Evolutionary conservation across 805 yeast genomes (phyloP).

Genomic region (Nakazawaea wyomingensis): DNA sequence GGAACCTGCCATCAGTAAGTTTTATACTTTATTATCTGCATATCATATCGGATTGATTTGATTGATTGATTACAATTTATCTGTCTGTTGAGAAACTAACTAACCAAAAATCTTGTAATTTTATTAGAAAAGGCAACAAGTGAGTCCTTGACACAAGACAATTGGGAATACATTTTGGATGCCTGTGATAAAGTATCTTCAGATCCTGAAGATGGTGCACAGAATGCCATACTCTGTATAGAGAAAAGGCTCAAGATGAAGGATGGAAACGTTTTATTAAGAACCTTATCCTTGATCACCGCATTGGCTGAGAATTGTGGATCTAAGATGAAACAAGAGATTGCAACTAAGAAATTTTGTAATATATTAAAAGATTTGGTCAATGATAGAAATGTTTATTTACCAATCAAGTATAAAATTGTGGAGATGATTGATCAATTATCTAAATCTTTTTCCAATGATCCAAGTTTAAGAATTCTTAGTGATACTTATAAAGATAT

Average conservation of each 20-base stretch:
- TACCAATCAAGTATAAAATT: slow-evolving; percentile 58
- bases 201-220: slow-evolving; percentile 54
- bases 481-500: slow-evolving; percentile 53
- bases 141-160: slow-evolving; percentile 55
- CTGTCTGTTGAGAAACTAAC: no score
- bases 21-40: no score
- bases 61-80: no score
- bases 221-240: slow-evolving; percentile 40
- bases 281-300: slow-evolving; percentile 48
- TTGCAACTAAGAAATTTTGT: slow-evolving; percentile 54
- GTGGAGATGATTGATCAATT: slow-evolving; percentile 67
- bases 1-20: slow-evolving; percentile 9
- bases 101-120: not conserved
- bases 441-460: slow-evolving; percentile 56
- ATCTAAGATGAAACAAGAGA: slow-evolving; percentile 55
- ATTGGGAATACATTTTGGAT: slow-evolving; percentile 60
- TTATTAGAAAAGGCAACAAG: slow-evolving; percentile 64
- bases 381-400: slow-evolving; percentile 53
- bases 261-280: slow-evolving; percentile 62
- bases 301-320: slow-evolving; percentile 78
- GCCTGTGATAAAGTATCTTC: slow-evolving; percentile 62
- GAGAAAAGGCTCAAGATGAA: slow-evolving; percentile 41
- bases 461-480: slow-evolving; percentile 74
- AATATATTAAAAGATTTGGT: slow-evolving; percentile 42
- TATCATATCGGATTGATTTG: no score